Evolutionary conservation across 768 basidiomycete species (phyloP).

Genomic region (Tulasnella sp.): DNA sequence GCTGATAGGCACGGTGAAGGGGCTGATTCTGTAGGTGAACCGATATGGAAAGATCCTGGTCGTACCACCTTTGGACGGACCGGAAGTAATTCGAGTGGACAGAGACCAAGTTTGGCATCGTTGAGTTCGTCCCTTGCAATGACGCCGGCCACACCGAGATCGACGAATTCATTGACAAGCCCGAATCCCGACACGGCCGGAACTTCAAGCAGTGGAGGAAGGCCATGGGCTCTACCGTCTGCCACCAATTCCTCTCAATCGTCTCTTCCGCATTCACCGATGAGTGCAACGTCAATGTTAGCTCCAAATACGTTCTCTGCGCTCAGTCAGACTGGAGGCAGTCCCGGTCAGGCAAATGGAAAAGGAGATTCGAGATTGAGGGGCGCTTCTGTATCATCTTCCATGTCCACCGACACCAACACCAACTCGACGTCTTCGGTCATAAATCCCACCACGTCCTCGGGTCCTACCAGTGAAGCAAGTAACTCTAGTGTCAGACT

Average conservation of each 20-base stretch:
- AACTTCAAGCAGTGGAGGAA: constrained; percentile 7
- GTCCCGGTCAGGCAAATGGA: background rate
- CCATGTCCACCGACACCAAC: constrained; percentile 7
- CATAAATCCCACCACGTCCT: background rate
- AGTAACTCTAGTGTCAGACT: constrained; percentile 18
- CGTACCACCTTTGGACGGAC: background rate
- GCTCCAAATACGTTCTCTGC: background rate
- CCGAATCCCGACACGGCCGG: background rate
- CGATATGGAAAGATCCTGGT: background rate
- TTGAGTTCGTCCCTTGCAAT: too few species aligned
- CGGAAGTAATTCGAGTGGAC: too few species aligned
- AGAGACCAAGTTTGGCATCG: too few species aligned
- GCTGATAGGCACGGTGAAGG: too few species aligned
- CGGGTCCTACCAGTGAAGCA: constrained; percentile 16
- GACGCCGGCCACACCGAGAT: too few species aligned
- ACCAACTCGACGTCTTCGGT: background rate
- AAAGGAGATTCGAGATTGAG: background rate
- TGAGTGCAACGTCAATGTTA: background rate
- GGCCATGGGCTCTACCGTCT: constrained; percentile 1
- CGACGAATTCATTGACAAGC: background rate
- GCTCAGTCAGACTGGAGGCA: background rate
- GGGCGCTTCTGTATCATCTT: constrained; percentile 14
- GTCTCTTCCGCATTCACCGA: background rate
- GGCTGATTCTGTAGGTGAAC: background rate
- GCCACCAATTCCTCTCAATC: background rate